Base-by-base conservation (phyloP, 1,139 yeast species). In the Taphrina deformans region DNA sequence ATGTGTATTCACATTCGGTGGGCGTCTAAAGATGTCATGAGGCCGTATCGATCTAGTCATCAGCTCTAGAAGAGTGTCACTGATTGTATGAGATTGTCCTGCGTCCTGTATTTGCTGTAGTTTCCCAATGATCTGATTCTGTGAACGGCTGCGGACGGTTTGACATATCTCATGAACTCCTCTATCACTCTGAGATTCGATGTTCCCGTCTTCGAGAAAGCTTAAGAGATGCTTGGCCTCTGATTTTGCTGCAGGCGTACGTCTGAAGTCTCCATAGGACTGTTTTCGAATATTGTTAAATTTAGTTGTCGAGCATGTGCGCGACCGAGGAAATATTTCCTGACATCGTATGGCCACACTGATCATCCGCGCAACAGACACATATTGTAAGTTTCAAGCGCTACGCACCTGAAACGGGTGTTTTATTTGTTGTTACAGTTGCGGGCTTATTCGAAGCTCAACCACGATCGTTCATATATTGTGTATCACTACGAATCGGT, bases 101-200 rank as follows among this genome's bases (percentile, higher is more conserved):
- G 1, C 1, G 14, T 24, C 27, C 35, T 53, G 27, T n/a, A 53
- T 21, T 1, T 53, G 27, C 12, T 35, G 45, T 14, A 53, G 2
- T 26, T 35, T 24, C 3, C 18, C 23, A n/a, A 53, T 53, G 48
- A 53, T 6, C 21, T 40, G 26, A 33, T 38, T 40, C 3, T 35
- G 58, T n/a, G 58, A 53, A 10, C 58, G 58, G 12, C 48, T 35
- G 12, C 48, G 31, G 5, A 53, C 33, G 10, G 48, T 16, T 16
- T 38, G n/a, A 21, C 7, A 26, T 4, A 53, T 14, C 2, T 24
- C 21, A 24, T 18, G 27, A 2, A 44, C 27, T 1, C n/a, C 48
- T 21, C 12, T 1, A 21, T 21, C n/a, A n/a, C 4, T 23, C 2
- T 24, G 9, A 2, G 27, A 9, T 21, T 21, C 48, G n/a, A 14